Conservation (phyloP, 371 early-diverging fungal genomes). For the Apophysomyces elegans region DNA sequence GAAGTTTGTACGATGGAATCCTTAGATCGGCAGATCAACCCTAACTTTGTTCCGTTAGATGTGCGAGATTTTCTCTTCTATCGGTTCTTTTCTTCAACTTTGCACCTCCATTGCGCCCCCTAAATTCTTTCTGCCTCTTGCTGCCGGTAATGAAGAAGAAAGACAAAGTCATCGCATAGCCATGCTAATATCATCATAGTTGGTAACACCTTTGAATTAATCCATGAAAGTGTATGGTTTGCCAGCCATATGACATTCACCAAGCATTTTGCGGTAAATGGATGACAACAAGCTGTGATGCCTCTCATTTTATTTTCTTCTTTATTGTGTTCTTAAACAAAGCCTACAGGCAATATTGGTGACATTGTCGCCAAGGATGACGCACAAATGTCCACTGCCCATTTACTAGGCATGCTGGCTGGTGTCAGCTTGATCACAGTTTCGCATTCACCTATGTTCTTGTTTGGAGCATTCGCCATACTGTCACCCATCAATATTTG, state of each 20-base stretch:
- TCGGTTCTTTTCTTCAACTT: constrained; percentile 65
- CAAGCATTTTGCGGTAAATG: constrained; percentile 64
- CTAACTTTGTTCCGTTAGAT: constrained; percentile 32
- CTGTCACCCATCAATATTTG: constrained; percentile 64
- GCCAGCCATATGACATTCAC: constrained; percentile 80
- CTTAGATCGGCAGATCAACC: not conserved
- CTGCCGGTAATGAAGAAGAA: constrained; percentile 39
- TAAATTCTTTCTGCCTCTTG: constrained; percentile 62
- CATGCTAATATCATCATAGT: constrained; percentile 20
- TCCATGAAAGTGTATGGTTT: constrained; percentile 70
- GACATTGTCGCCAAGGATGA: constrained; percentile 79
- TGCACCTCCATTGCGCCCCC: constrained; percentile 60
- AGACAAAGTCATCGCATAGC: not conserved
- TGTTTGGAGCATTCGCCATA: constrained; percentile 60
- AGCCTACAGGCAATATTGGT: constrained; percentile 67
- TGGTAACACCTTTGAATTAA: constrained; percentile 64
- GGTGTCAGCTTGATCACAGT: constrained; percentile 66
- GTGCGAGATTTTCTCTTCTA: constrained; percentile 51
- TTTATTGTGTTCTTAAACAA: not conserved
- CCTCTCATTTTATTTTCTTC: constrained; percentile 14
- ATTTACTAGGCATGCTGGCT: constrained; percentile 66
- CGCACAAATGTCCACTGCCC: constrained; percentile 74
- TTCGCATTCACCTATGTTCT: constrained; percentile 61
- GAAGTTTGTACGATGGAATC: constrained; percentile 59
- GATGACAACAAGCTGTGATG: too few species aligned